Base-by-base conservation (phyloP, 2,329 filamentous ascomycete genomes). In the Tetracladium maxilliforme region DNA sequence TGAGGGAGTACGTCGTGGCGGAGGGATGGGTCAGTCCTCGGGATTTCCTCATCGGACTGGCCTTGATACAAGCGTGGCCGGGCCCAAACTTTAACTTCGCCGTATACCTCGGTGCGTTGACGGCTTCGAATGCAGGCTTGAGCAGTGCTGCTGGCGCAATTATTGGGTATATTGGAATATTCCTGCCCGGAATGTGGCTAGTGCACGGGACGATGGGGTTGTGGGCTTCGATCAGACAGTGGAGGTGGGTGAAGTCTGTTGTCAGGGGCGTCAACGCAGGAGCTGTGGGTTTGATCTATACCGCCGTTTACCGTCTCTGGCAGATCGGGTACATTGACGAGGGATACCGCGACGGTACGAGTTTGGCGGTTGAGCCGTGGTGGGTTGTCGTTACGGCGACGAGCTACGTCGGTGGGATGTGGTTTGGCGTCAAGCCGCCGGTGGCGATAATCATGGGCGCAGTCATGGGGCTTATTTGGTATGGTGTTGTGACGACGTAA, bases 31-130 rank as follows among this genome's bases (percentile, higher is more conserved):
- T 83, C 0, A 66, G 61, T 0, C 56, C 71, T 0, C 62, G 77
- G 4, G 73, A 83, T 41, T 82, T 83, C 41, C 53, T 83, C 1
- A 67, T 82, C 24, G 77, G 76, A 0, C 62, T 83, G 0, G 78
- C 76, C 6, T 59, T 83, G 26, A 73, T 70, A 11, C 76, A 83
- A 44, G 63, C 71, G 0, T 76, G 82, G 29, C 76, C 77, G 0
- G 69, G 69, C 0, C 70, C 69, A 0, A 66, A 68, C 33, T 65
- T 67, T 46, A 67, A 66, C 39, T 71, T 72, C 30, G 65, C 64
- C 0, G 65, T 72, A 1, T 73, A 59, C 28, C 48, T 74, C 0
- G 67, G 69, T 2, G 48, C 52, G 0, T 41, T 74, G 1, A 53
- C 63, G 0, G 50, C 66, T 1, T 41, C 34, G 3, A 49, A 52